Conservation (phyloP, 176 grass and related monocot species). For the Melocanna baccifera region DNA sequence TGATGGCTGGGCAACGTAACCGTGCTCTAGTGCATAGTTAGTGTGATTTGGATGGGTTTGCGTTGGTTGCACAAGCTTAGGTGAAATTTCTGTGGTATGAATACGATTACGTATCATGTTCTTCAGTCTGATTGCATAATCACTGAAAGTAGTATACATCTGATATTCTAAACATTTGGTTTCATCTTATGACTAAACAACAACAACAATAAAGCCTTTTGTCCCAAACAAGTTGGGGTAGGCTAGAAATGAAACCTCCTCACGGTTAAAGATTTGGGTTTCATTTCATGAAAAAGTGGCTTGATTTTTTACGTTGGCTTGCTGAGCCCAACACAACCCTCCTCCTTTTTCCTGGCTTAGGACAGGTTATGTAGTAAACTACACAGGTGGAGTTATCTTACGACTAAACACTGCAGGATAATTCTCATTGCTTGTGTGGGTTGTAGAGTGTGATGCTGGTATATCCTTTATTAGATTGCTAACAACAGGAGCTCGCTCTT, state of each 20-base stretch:
- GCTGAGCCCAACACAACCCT: too few relatives aligned
- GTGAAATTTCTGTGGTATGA: background rate
- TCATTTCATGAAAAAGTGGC: too few relatives aligned
- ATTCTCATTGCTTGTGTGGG: background rate
- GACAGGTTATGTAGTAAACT: too few relatives aligned
- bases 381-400: too few relatives aligned
- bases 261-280: too few relatives aligned
- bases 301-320: too few relatives aligned
- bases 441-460: background rate
- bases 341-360: too few relatives aligned
- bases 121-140: background rate
- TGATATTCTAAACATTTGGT: background rate
- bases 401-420: background rate
- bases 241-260: too few relatives aligned
- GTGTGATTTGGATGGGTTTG: background rate
- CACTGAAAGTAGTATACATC: background rate
- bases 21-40: background rate
- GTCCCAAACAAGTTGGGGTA: too few relatives aligned
- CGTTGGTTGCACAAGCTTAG: background rate
- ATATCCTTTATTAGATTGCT: background rate
- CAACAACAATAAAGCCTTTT: too few relatives aligned
- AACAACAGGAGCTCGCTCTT: background rate
- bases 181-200: background rate
- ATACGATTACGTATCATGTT: background rate
- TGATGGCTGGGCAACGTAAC: background rate